Base-by-base conservation (phyloP, 83 land plant genomes). In the Thuja plicata region DNA sequence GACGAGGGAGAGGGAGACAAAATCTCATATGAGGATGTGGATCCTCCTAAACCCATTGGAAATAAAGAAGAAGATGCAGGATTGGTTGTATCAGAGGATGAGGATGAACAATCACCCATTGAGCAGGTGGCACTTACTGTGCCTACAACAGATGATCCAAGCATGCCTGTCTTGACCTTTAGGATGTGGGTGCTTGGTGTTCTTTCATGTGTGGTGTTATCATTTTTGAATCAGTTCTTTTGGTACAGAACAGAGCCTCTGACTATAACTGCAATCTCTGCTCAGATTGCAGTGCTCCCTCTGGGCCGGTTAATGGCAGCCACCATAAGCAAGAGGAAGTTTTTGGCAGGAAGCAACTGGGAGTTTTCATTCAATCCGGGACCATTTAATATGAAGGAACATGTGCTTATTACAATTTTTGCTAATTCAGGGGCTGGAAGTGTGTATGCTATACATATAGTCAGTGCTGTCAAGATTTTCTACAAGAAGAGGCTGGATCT, bases 201-300 rank as follows among this genome's bases (percentile, higher is more conserved):
- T 3, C 9, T 76, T 21, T 91, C 97, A 0, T 97, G 97, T 84
- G 89, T 88, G 0, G 7, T 93, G 27, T 88, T 96, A 77, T 93
- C 98, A 13, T 96, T 96, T 92, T 91, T 93, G 54, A 96, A 96
- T 94, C 96, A 94, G 93, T 96, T 96, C 92, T 96, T 96, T 91
- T 90, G 86, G 91, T 95, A 94, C 90, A 84, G 97, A 43, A 80
- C 37, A 9, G 87, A 93, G 80, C 96, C 94, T 60, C 88, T 96
- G 21, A 79, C 83, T 15, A 91, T 96, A 45, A 79, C 91, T 19
- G 78, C 92, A 27, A 89, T 94, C 60, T 90, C 95, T 13, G 95
- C 94, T 1, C 95, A 95, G 92, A 92, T 96, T 54, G 94, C 92
- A 27, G 94, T 96, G 32, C 93, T 96, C 5, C 96, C 97, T 15